Evolutionary conservation across 2,329 filamentous ascomycete genomes (phyloP).

Genomic region (Westerdykella ornata): DNA sequence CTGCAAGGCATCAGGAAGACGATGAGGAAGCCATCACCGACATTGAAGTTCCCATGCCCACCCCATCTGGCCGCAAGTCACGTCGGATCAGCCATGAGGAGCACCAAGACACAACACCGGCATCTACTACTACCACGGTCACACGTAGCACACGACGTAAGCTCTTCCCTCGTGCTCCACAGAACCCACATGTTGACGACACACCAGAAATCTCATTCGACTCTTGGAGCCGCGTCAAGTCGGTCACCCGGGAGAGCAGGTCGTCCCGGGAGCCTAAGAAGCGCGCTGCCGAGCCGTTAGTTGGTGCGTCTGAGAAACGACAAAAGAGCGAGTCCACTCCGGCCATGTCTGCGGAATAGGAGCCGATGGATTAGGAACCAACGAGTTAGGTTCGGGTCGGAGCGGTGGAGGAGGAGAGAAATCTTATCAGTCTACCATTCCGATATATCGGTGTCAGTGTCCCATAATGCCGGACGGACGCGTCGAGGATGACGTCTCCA

Average conservation of each 20-base stretch:
- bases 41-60: conserved; percentile 38
- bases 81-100: conserved; percentile 47
- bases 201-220: conserved; percentile 48
- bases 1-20: conserved; percentile 34
- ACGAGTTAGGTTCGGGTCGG: too few species aligned
- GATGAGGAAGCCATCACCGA: conserved; percentile 58
- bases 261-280: conserved; percentile 35
- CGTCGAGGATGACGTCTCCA: too few species aligned
- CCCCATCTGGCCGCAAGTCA: conserved; percentile 23
- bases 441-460: too few species aligned
- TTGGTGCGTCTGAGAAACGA: conserved; percentile 26
- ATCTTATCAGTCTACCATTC: too few species aligned
- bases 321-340: conserved; percentile 27
- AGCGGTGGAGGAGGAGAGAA: too few species aligned
- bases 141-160: conserved; percentile 55
- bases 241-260: conserved; percentile 27
- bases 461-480: too few species aligned
- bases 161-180: conserved; percentile 12
- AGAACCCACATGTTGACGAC: not conserved
- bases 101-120: conserved; percentile 41
- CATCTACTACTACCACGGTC: conserved; percentile 42
- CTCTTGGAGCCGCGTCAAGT: conserved; percentile 62
- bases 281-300: conserved; percentile 28
- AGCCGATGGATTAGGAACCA: too few species aligned
- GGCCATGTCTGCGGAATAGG: conserved; percentile 19